Evolutionary conservation across 306 rosid genomes (phyloP), one percentile per base, ranked within the genome.

Genomic region (Cucurbita ficifolia): DNA sequence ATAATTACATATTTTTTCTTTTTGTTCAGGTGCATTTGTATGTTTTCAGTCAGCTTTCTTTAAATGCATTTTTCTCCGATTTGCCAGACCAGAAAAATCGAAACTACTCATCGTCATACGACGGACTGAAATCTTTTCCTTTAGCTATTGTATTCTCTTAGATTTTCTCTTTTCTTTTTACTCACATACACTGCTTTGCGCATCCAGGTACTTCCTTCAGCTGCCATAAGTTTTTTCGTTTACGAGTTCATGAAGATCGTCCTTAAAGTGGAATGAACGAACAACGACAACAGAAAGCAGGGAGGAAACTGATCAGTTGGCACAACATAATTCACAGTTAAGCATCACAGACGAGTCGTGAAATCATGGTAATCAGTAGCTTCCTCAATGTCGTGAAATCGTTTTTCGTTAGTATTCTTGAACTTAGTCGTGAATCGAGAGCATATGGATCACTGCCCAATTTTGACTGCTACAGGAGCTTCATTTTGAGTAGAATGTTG

Each of bases 231-330:
- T 82, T 94, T 86, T 83, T 89, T 91, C 71, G 97, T 94, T 76
- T 94, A 94, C 11, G 99, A 94, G 86, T 94, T 82, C 86, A 90
- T 89, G 99, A 94, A 94, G 87, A 84, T 94, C 61, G 95, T 91
- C 73, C 91, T 94, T 76, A 82, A 89, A 85, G 99, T 94, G 79
- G 97, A 90, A 85, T 94, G 86, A 85, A 77, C 75, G 56, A 74
- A 12, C 43, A 5, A 49, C 46, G 67, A 19, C 48, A 4, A n/a
- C n/a, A 59, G 50, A 38, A 22, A 24, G 9, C 18, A n/a, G 36
- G 49, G 48, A 22, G 56, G 45, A 33, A 9, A 17, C 35, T 5
- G 64, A 12, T 72, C 36, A 40, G 51, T 43, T 38, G 33, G 33
- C 50, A 39, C 72, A 21, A 65, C 38, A 65, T 6, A 65, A 21